Base-by-base conservation (phyloP, 2,329 filamentous ascomycete genomes). In the Diaporthe vaccinii region DNA sequence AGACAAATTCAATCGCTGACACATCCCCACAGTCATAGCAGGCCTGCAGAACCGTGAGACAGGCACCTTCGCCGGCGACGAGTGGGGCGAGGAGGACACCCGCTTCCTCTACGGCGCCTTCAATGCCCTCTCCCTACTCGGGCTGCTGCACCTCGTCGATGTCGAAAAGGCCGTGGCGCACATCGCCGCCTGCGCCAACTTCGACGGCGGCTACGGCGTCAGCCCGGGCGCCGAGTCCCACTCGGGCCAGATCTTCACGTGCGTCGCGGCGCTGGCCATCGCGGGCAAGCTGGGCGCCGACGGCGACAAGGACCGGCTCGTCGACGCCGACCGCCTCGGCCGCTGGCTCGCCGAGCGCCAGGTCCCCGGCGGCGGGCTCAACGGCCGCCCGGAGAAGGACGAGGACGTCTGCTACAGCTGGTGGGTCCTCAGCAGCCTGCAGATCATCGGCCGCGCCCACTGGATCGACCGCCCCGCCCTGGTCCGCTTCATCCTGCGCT, bases 341-440 rank as follows among this genome's bases (percentile, higher is more conserved):
- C 91, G 92, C 67, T 99, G 97, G 97, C 88, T 99, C 72, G 98
- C 95, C 83, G 97, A 99, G 85, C 91, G 97, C 77, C 97, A 99
- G 83, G 88, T 98, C 39, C 90, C 94, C 14, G 93, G 93, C 65
- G 97, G 97, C 41, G 97, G 97, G 0, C 86, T 99, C 69, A 99
- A 99, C 82, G 97, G 97, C 3, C 90, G 97, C 67, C 97, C 97
- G 0, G 97, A 98, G 85, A 99, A 99, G 87, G 86, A 94, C 77
- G 96, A 98, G 82, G 97, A 99, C 83, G 96, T 98, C 20, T 99
- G 97, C 86, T 99, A 99, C 85, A 98, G 95, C 83, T 99, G 97
- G 97, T 99, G 97, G 97, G 97, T 98, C 59, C 87, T 96, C 81
- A 96, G 94, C 82, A 98, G 96, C 82, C 86, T 99, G 79, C 93